phyloP scores from a whole-genome alignment of 2,329 filamentous ascomycete species.

The Colletotrichum navitas region DNA sequence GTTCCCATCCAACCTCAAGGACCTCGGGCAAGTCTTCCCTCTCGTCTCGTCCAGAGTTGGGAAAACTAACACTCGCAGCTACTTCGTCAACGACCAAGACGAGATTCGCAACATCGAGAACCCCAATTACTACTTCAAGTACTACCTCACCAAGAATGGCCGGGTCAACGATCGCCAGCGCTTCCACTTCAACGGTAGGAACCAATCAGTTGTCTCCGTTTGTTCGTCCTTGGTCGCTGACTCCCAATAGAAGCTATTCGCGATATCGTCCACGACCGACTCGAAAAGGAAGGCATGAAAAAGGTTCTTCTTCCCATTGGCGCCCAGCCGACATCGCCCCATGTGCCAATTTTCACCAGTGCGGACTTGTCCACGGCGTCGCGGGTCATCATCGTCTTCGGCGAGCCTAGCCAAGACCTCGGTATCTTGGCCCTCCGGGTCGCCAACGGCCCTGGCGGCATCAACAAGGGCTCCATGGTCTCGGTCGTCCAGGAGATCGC shows the following conservation, averaged over 20 bases:
- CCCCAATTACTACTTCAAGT: constrained; percentile 79
- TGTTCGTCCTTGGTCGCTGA: constrained; percentile 9
- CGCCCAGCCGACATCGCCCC: constrained; percentile 60
- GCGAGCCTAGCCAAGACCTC: constrained; percentile 78
- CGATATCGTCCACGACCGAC: constrained; percentile 70
- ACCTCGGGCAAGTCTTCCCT: constrained; percentile 73
- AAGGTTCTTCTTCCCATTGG: constrained; percentile 73
- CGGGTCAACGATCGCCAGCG: constrained; percentile 82
- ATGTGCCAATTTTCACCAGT: constrained; percentile 75
- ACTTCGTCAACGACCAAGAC: constrained; percentile 82
- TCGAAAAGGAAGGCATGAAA: constrained; percentile 70
- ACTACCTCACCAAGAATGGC: constrained; percentile 78
- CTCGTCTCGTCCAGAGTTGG: not conserved
- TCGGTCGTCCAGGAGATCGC: constrained; percentile 67
- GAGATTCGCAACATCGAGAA: constrained; percentile 79
- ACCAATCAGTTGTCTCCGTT: not conserved
- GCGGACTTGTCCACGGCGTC: constrained; percentile 66
- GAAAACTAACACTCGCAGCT: constrained; percentile 61
- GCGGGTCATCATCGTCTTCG: constrained; percentile 80
- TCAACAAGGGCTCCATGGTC: constrained; percentile 78
- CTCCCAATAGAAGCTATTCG: constrained; percentile 69
- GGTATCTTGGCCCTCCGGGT: constrained; percentile 75
- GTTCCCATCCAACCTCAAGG: constrained; percentile 74
- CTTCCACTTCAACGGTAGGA: constrained; percentile 78
- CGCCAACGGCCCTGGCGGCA: constrained; percentile 71